These are phyloP conservation scores for Corynespora cassiicola DNA, from an alignment of 2,329 filamentous ascomycete species.

Conservation along the genomic window DNA sequence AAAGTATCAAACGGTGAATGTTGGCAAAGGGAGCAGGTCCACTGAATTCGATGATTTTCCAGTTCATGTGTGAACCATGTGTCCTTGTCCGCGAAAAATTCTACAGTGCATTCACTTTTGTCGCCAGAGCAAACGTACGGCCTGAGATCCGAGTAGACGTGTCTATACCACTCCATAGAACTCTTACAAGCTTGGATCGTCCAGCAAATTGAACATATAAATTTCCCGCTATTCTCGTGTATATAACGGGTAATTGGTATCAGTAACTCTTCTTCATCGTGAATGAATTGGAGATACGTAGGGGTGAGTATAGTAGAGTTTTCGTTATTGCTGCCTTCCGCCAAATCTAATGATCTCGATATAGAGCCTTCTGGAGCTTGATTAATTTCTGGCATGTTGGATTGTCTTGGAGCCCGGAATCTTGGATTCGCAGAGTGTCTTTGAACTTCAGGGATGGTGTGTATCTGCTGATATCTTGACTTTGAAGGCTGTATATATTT, in stretches of 20 bases:
- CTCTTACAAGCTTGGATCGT: slow-evolving; percentile 16
- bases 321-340: too few species aligned
- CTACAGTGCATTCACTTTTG: slow-evolving; percentile 13
- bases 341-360: too few species aligned
- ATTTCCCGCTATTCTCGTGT: slow-evolving; percentile 12
- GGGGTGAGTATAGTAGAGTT: too few species aligned
- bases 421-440: too few species aligned
- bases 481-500: too few species aligned
- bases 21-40: slow-evolving; percentile 16
- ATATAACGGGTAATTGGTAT: slow-evolving; percentile 20
- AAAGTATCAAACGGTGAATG: slow-evolving; percentile 9
- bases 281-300: too few species aligned
- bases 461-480: slow-evolving; percentile 4
- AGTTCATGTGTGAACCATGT: slow-evolving; percentile 27
- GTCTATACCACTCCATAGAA: slow-evolving; percentile 15
- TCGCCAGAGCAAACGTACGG: slow-evolving; percentile 23
- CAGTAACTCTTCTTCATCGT: slow-evolving; percentile 16
- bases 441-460: slow-evolving; percentile 1
- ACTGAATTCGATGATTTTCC: slow-evolving; percentile 17
- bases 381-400: too few species aligned
- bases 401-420: too few species aligned
- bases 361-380: too few species aligned
- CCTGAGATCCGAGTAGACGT: slow-evolving; percentile 23
- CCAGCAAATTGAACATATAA: slow-evolving; percentile 26
- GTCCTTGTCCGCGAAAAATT: slow-evolving; percentile 19